A percentile compares a stretch with the other conserved stretches of the same genome.
Evolutionary conservation across 768 basidiomycete genomes (phyloP).

Genomic region (Tulasnella sp.): DNA sequence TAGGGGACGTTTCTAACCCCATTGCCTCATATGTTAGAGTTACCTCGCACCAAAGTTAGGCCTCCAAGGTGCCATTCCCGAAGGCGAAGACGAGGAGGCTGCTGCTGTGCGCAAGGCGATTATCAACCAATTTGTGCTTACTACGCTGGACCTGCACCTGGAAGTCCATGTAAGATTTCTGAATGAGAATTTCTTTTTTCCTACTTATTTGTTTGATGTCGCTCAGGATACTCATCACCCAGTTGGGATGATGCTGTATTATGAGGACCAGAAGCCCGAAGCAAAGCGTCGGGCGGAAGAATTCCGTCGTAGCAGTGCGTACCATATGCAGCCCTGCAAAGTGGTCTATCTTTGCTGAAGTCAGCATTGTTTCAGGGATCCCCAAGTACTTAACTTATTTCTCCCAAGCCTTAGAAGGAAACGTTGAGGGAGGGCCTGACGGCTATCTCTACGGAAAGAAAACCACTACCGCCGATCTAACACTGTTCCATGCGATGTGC

Average conservation of each 20-base stretch:
- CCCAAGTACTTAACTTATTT: conserved; percentile 45
- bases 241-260: conserved; percentile 34
- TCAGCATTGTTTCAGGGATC: conserved; percentile 26
- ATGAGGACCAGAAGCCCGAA: conserved; percentile 46
- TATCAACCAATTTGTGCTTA: conserved; percentile 43
- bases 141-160: conserved; percentile 31
- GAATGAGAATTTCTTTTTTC: conserved; percentile 17
- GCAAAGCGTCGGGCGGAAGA: conserved; percentile 37
- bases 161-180: neutral
- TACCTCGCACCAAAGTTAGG: conserved; percentile 33
- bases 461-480: conserved; percentile 44
- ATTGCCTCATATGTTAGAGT: conserved; percentile 6
- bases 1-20: conserved; percentile 21
- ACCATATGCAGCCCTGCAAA: neutral
- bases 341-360: neutral
- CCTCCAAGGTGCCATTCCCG: conserved; percentile 37
- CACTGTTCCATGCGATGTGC: conserved; percentile 41
- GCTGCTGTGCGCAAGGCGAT: conserved; percentile 31
- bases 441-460: conserved; percentile 35
- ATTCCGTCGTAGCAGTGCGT: conserved; percentile 34
- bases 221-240: conserved; percentile 40
- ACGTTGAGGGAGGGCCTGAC: conserved; percentile 16
- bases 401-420: conserved; percentile 35
- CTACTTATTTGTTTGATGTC: conserved; percentile 37
- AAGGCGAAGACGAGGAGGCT: conserved; percentile 35